These are phyloP conservation scores for Vitis riparia DNA, from an alignment of 164 flowering plant genomes.

Conservation along the genomic window DNA sequence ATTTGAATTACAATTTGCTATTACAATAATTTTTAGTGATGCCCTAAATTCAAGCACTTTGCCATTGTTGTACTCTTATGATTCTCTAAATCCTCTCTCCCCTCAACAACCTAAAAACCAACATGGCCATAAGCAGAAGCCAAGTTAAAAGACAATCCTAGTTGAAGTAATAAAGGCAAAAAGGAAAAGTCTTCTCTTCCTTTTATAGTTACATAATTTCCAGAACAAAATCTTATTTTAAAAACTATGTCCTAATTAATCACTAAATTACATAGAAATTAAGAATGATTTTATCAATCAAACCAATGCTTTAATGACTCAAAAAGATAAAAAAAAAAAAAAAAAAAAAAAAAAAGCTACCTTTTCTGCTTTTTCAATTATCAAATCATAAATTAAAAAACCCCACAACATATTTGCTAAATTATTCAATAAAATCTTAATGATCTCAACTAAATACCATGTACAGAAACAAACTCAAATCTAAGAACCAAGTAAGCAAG, in stretches of 20 bases:
- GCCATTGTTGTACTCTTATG: constrained; percentile 13
- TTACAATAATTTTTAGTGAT: constrained; percentile 8
- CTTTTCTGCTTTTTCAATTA: constrained; percentile 21
- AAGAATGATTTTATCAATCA: constrained; percentile 22
- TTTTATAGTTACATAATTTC: constrained; percentile 15
- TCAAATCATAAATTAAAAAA: constrained; percentile 9
- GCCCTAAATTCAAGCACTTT: constrained; percentile 10
- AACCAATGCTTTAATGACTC: constrained; percentile 36
- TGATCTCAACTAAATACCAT: not conserved
- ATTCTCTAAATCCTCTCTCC: not conserved
- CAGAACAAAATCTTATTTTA: constrained; percentile 19
- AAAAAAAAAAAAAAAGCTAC: constrained; percentile 16
- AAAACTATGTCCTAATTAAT: constrained; percentile 23
- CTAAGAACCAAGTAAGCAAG: not conserved
- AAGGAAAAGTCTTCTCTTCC: not conserved
- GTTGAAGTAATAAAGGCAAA: not conserved
- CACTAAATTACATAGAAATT: constrained; percentile 16
- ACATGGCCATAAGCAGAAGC: constrained; percentile 12
- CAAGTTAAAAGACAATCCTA: constrained; percentile 19
- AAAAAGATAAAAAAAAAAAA: not conserved
- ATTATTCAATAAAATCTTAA: constrained; percentile 7
- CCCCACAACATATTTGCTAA: constrained; percentile 20
- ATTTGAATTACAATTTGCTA: constrained; percentile 4
- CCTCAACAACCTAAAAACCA: constrained; percentile 11
- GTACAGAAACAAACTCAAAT: not conserved